Evolutionary conservation across 352 stramenopile genomes (phyloP).

Genomic region (Globisporangium splendens): DNA sequence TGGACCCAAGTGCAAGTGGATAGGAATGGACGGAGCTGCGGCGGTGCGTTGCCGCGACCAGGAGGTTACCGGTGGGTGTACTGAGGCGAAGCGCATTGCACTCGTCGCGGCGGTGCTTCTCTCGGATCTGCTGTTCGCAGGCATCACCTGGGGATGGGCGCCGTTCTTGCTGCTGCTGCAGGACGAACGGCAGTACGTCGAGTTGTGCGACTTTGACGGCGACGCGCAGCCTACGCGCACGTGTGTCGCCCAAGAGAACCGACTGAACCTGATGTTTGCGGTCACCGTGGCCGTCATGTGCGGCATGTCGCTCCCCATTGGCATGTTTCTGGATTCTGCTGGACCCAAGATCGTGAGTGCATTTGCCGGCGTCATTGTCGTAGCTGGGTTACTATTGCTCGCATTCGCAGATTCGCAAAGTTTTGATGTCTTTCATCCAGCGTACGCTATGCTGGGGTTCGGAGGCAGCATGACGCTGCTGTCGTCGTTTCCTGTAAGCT

Average conservation of each 20-base stretch:
- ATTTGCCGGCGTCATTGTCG: conserved; percentile 52
- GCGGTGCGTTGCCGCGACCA: no score
- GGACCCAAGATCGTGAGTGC: conserved; percentile 57
- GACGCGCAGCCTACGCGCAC: conserved; percentile 18
- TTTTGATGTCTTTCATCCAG: conserved; percentile 73
- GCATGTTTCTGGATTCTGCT: conserved; percentile 69
- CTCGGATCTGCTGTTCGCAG: conserved; percentile 80
- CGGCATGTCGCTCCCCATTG: conserved; percentile 69
- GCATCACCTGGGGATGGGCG: conserved; percentile 83
- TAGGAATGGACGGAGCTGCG: no score
- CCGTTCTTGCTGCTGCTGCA: conserved; percentile 79
- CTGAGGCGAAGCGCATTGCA: conserved; percentile 43
- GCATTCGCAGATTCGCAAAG: conserved; percentile 67
- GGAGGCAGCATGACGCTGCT: conserved; percentile 82
- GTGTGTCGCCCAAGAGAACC: conserved; percentile 76
- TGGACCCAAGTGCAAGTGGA: no score
- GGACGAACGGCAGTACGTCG: conserved; percentile 76
- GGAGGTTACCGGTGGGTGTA: not conserved
- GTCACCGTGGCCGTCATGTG: conserved; percentile 76
- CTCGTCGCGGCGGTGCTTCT: conserved; percentile 66
- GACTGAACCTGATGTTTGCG: conserved; percentile 83
- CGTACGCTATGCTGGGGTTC: conserved; percentile 63
- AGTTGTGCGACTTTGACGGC: conserved; percentile 47
- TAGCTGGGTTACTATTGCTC: conserved; percentile 68
- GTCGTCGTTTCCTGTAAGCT: conserved; percentile 67